phyloP scores from a whole-genome alignment of 202 grass and related monocot genomes.

The Brachypodium distachyon region DNA sequence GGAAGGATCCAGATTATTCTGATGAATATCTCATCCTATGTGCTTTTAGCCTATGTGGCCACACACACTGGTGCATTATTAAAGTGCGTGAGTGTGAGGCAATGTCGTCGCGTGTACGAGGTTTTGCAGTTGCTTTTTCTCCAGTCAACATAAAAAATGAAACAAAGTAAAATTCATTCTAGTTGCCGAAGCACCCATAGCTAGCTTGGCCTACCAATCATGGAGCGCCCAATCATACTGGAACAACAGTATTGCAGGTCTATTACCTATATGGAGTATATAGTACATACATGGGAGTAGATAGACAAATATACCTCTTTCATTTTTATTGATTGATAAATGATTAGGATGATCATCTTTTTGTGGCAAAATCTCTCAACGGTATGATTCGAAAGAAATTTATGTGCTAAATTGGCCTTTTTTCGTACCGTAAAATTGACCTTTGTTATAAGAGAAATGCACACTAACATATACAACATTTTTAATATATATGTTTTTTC shows the following conservation, averaged over 20 bases:
- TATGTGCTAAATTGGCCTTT: too few relatives aligned
- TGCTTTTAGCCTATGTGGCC: conserved; percentile 13
- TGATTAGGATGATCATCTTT: too few relatives aligned
- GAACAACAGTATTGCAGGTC: neutral
- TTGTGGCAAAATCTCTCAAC: too few relatives aligned
- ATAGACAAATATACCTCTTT: neutral
- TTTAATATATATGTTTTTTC: too few relatives aligned
- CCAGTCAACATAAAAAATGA: neutral
- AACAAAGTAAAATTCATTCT: neutral
- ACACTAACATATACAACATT: too few relatives aligned
- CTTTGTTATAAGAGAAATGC: too few relatives aligned
- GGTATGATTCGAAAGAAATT: too few relatives aligned
- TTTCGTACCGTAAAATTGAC: too few relatives aligned
- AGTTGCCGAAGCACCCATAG: too few relatives aligned
- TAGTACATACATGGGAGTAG: neutral
- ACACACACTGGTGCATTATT: conserved; percentile 29
- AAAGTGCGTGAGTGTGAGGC: neutral
- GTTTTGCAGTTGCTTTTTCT: conserved; percentile 9
- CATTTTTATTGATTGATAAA: neutral
- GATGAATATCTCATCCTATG: conserved; percentile 15
- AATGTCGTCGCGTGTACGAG: conserved; percentile 29
- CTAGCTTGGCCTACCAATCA: conserved; percentile 20
- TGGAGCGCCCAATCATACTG: conserved; percentile 23
- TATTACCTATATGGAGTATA: neutral
- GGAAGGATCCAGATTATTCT: neutral